Base-by-base conservation (phyloP, 169 alveolate species). In the Theileria equi region DNA sequence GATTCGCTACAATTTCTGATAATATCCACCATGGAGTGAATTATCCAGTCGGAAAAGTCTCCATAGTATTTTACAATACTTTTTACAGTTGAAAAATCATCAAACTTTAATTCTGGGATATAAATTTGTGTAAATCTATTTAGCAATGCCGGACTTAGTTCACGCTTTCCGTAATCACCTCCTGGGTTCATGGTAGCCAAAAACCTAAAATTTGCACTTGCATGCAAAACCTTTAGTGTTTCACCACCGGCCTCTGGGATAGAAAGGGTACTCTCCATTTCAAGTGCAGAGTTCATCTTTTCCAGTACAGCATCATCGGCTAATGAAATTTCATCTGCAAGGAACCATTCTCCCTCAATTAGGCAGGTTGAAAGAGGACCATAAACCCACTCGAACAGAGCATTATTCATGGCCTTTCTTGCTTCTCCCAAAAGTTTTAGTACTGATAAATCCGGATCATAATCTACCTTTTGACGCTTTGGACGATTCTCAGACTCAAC, bases 151-250 rank as follows among this genome's bases (percentile, higher is more conserved):
- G 99, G 99, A 29, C 98, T 92, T 17, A 98, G 91, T 82, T 98
- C 99, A 74, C 96, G 94, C 91, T 98, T 98, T 17, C 99, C 99
- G 81, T 92, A 98, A 84, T 97, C 99, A 21, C 98, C 99, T 29
- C 98, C 95, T 34, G 99, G 99, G 78, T 98, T 97, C 99, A 98
- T 98, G 13, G 99, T 97, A n/a, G 98, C 99, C 44, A 96, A 89
- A 31, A 97, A 88, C 19, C 94, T 88, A 80, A 98, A 98, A 40
- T 88, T 85, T 21, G 85, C 88, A 71, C 95, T 94, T 4, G 97
- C 98, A 44, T 76, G 81, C 31, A 96, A 68, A 25, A 82, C 70
- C n/a, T 88, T 89, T n/a, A 82, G 60, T 38, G 80, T 74, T 0
- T 61, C 67, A 10, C 81, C 89, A 31, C 91, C 91, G 38, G 79